Evolutionary conservation across 2,329 filamentous ascomycete genomes (phyloP).

Genomic region (Trichophyton benhamiae): DNA sequence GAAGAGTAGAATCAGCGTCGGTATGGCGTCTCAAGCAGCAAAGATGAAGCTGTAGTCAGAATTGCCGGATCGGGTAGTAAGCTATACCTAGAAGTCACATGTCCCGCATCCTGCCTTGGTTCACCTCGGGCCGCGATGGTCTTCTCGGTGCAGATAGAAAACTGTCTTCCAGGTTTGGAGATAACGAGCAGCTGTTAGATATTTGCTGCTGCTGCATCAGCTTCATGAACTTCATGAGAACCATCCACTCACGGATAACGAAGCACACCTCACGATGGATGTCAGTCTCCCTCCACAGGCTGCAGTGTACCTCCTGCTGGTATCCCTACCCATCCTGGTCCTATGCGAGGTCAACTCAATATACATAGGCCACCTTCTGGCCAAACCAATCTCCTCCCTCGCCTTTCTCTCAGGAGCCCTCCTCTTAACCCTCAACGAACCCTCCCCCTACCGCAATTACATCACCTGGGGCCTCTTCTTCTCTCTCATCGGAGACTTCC

Average conservation of each 20-base stretch:
- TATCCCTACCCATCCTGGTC: constrained; percentile 18
- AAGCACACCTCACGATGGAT: background rate
- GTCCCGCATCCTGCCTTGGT: background rate
- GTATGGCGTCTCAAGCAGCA: background rate
- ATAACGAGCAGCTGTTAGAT: background rate
- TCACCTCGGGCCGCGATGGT: background rate
- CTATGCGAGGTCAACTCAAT: constrained; percentile 19
- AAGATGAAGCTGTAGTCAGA: background rate
- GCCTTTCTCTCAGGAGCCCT: constrained; percentile 20
- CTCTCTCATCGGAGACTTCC: constrained; percentile 19
- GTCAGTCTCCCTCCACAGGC: constrained; percentile 16
- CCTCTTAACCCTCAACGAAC: constrained; percentile 9
- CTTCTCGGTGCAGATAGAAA: background rate
- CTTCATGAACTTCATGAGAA: background rate
- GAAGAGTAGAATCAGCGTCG: background rate
- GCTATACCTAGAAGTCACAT: background rate
- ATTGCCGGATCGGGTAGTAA: background rate
- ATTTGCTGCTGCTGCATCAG: background rate
- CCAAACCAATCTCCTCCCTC: constrained; percentile 21
- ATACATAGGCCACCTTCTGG: constrained; percentile 18
- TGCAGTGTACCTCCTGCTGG: constrained; percentile 16
- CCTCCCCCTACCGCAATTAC: constrained; percentile 15
- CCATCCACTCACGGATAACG: background rate
- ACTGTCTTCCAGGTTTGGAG: background rate
- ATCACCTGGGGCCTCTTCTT: constrained; percentile 18